Conservation (phyloP, 108 stramenopile species). For the Heterococcus sp. region DNA sequence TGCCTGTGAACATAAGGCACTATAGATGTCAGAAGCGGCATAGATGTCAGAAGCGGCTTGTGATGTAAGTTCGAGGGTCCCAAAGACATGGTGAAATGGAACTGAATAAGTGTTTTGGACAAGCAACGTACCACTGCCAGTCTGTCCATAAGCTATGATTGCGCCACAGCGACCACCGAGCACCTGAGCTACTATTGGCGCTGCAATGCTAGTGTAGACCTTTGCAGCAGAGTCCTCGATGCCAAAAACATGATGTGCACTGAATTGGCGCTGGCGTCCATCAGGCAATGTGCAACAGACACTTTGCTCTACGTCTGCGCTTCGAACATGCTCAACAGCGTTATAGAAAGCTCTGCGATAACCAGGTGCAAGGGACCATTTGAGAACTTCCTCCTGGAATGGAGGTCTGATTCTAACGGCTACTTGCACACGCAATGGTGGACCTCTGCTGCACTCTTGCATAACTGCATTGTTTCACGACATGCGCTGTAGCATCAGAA, state of each 20-base stretch:
- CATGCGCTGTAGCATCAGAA: no score
- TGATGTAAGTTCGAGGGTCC: background rate
- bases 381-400: no score
- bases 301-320: background rate
- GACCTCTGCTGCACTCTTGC: no score
- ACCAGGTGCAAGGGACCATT: no score
- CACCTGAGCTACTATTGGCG: constrained; percentile 4
- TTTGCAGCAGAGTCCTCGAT: background rate
- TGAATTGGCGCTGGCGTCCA: background rate
- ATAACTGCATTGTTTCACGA: no score
- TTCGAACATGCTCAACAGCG: background rate
- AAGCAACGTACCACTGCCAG: constrained; percentile 8
- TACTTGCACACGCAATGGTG: no score
- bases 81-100: constrained; percentile 1
- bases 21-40: background rate
- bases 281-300: background rate
- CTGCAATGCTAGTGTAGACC: constrained; percentile 1
- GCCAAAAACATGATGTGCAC: background rate
- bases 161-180: background rate
- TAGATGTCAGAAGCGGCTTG: background rate
- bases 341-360: background rate
- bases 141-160: constrained; percentile 22
- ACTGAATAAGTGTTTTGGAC: background rate
- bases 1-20: background rate
- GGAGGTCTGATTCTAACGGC: no score